Percentiles rank a stretch among this genome's conserved stretches.
phyloP scores from a whole-genome alignment of 179 eudicot species.

The Beta macrorhiza region DNA sequence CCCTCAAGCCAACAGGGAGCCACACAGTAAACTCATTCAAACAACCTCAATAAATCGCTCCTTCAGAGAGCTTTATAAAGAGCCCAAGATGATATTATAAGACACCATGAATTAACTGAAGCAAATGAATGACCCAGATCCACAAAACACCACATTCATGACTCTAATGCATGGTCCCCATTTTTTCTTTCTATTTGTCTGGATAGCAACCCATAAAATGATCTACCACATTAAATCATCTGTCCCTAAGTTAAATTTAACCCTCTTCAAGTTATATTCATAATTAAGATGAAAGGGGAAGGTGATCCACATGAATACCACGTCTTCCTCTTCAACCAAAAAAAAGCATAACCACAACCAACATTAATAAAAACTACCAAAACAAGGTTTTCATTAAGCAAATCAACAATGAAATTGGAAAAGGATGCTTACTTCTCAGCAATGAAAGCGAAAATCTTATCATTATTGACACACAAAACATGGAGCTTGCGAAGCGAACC shows the following conservation, averaged over 20 bases:
- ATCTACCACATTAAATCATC: constrained; percentile 11
- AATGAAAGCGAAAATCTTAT: constrained; percentile 53
- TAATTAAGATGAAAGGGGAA: constrained; percentile 2
- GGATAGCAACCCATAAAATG: not conserved
- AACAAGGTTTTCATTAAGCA: not conserved
- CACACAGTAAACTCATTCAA: not conserved
- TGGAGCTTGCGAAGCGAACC: constrained; percentile 58
- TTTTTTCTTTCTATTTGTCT: not conserved
- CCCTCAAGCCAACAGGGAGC: not conserved
- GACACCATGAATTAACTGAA: too few relatives aligned
- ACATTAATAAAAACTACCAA: not conserved
- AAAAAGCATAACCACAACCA: constrained; percentile 9
- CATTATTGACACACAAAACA: constrained; percentile 56
- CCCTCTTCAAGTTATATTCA: not conserved
- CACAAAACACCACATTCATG: constrained; percentile 6
- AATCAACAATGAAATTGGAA: not conserved
- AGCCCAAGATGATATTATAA: too few relatives aligned
- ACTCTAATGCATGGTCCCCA: constrained; percentile 21
- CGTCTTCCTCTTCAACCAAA: not conserved
- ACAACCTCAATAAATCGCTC: not conserved
- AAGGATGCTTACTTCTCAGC: constrained; percentile 58
- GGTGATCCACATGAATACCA: not conserved
- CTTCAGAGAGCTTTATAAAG: not conserved
- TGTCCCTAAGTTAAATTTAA: constrained; percentile 7
- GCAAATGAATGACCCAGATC: constrained; percentile 19